Evolutionary conservation across 805 yeast genomes (phyloP).

Genomic region (Hermanozyma aechmeae): DNA sequence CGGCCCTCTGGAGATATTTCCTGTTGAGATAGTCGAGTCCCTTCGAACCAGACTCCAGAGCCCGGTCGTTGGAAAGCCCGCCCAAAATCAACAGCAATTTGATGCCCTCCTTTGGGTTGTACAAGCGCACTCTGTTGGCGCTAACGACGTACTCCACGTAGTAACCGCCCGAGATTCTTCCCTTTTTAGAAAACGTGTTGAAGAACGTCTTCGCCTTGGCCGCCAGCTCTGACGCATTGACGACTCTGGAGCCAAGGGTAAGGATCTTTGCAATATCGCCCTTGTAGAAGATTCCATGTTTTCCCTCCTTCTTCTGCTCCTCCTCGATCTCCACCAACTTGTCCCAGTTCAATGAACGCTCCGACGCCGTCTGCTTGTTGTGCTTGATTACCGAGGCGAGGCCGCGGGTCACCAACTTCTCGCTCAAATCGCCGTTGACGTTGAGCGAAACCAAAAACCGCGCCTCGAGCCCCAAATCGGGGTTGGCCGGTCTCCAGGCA

Average conservation of each 20-base stretch:
- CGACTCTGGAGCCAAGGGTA: constrained; percentile 50
- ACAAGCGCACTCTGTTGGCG: constrained; percentile 58
- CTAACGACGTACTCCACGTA: constrained; percentile 61
- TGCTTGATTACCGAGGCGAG: constrained; percentile 73
- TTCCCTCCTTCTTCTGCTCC: constrained; percentile 40
- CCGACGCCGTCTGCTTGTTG: constrained; percentile 58
- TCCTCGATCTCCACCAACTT: constrained; percentile 60
- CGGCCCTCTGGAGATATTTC: constrained; percentile 61
- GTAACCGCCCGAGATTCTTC: constrained; percentile 48
- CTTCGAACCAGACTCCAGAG: constrained; percentile 31
- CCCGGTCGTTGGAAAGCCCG: constrained; percentile 45
- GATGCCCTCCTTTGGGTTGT: constrained; percentile 62
- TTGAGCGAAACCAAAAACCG: constrained; percentile 57
- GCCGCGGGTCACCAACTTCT: constrained; percentile 53
- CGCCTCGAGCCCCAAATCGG: constrained; percentile 50
- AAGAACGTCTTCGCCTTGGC: constrained; percentile 68
- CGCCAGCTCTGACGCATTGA: constrained; percentile 72
- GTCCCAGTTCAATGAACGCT: constrained; percentile 73
- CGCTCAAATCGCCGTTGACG: constrained; percentile 50
- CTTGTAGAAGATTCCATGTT: constrained; percentile 54
- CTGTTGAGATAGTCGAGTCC: constrained; percentile 47
- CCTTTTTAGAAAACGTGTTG: constrained; percentile 58
- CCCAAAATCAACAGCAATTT: constrained; percentile 66
- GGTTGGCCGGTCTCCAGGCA: constrained; percentile 50
- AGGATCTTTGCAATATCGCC: constrained; percentile 36